A percentile compares a stretch with the other conserved stretches of the same genome.
phyloP scores from a whole-genome alignment of 306 rosid species.

The Heteromeles arbutifolia region DNA sequence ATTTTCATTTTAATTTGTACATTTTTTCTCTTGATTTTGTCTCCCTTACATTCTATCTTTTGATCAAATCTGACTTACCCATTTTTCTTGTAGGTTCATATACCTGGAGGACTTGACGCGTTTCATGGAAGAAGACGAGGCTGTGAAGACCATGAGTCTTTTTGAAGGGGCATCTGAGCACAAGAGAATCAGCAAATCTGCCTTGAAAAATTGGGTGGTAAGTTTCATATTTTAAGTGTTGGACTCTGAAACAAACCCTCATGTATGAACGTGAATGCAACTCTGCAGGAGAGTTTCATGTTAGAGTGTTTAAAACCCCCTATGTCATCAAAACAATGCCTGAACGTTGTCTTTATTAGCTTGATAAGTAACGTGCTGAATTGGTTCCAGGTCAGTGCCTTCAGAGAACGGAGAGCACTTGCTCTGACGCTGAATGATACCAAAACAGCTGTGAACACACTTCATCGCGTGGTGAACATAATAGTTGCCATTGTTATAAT shows the following conservation, averaged over 20 bases:
- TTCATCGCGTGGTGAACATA: constrained; percentile 67
- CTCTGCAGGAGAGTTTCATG: not conserved
- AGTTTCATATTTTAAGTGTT: constrained; percentile 20
- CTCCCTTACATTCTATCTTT: not conserved
- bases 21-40: not conserved
- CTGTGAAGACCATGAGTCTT: constrained; percentile 52
- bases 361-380: not conserved
- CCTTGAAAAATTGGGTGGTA: constrained; percentile 92
- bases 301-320: not conserved
- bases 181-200: constrained; percentile 56
- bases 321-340: not conserved
- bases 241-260: not conserved
- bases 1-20: not conserved
- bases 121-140: constrained; percentile 81
- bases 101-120: constrained; percentile 59
- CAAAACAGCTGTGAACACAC: constrained; percentile 89
- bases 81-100: constrained; percentile 40
- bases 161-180: constrained; percentile 69
- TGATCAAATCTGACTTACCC: not conserved
- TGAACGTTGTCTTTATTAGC: not conserved
- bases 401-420: constrained; percentile 92
- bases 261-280: not conserved
- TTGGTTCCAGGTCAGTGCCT: constrained; percentile 65
- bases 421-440: constrained; percentile 90
- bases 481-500: constrained; percentile 45